phyloP scores from a whole-genome alignment of 257 asterid genomes.

The Penstemon newberryi region DNA sequence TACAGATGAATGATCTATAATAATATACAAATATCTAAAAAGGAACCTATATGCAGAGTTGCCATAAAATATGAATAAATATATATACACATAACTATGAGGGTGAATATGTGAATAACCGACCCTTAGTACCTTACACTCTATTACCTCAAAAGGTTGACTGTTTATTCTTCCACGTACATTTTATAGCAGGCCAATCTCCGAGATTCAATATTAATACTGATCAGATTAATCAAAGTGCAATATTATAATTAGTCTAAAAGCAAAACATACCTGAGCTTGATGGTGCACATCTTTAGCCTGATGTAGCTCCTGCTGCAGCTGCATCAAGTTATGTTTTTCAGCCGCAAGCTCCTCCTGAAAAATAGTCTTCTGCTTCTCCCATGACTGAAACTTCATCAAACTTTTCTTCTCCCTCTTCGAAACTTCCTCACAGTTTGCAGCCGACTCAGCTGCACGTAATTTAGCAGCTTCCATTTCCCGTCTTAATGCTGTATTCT shows the following conservation, averaged over 20 bases:
- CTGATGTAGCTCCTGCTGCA: slow-evolving; percentile 56
- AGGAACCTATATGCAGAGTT: too few relatives aligned
- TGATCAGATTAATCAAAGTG: slow-evolving; percentile 18
- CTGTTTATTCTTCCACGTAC: slow-evolving; percentile 16
- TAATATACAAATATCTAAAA: too few relatives aligned
- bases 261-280: slow-evolving; percentile 65
- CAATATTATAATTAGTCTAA: slow-evolving; percentile 16
- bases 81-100: too few relatives aligned
- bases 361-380: slow-evolving; percentile 70
- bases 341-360: slow-evolving; percentile 84
- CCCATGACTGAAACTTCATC: slow-evolving; percentile 74
- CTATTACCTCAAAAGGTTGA: too few relatives aligned
- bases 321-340: slow-evolving; percentile 43
- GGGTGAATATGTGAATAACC: too few relatives aligned
- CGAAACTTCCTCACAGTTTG: slow-evolving; percentile 69
- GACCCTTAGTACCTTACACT: too few relatives aligned
- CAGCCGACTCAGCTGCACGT: slow-evolving; percentile 74
- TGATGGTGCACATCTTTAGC: slow-evolving; percentile 59
- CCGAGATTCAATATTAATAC: background rate
- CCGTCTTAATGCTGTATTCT: slow-evolving; percentile 60
- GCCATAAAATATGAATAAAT: too few relatives aligned
- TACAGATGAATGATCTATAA: too few relatives aligned
- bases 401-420: slow-evolving; percentile 78
- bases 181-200: slow-evolving; percentile 24
- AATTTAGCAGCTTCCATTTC: slow-evolving; percentile 83